These are phyloP conservation scores for Triticum timopheevii DNA, from an alignment of 176 grass and related monocot species.

Conservation along the genomic window DNA sequence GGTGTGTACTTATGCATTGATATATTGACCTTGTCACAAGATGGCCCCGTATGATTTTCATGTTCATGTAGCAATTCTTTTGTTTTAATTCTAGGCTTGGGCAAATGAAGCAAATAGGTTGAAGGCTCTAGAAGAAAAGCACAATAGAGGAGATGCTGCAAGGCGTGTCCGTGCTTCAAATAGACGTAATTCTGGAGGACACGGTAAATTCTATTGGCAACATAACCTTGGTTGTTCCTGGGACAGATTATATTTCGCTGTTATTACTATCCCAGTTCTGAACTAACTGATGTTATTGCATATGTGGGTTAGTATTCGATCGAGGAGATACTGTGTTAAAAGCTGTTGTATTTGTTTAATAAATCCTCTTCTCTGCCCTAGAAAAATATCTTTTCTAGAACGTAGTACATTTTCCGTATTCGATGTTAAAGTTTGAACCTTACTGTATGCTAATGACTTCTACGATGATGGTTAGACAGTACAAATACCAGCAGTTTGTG, in stretches of 20 bases:
- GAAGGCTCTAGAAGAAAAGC: conserved; percentile 63
- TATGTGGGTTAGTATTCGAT: conserved; percentile 20
- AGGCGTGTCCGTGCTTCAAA: conserved; percentile 43
- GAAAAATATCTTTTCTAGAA: neutral
- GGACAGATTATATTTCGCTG: neutral
- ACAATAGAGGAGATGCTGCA: conserved; percentile 64
- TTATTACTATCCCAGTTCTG: neutral
- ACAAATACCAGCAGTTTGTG: neutral
- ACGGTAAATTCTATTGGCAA: conserved; percentile 30
- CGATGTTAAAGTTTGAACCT: neutral
- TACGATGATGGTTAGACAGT: neutral
- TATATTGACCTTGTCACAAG: neutral
- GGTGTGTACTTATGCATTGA: neutral
- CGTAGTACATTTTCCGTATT: neutral
- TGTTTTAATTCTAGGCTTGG: conserved; percentile 44
- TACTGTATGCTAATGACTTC: neutral
- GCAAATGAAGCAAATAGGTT: conserved; percentile 56
- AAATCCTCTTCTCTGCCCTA: neutral
- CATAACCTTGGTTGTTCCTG: neutral
- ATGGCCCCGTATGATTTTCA: conserved; percentile 9
- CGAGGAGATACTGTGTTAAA: neutral
- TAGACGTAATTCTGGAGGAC: conserved; percentile 33
- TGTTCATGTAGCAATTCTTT: neutral
- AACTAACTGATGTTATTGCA: neutral
- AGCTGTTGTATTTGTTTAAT: neutral